Evolutionary conservation across 768 basidiomycete species (phyloP).

Genomic region (Russula earlei): DNA sequence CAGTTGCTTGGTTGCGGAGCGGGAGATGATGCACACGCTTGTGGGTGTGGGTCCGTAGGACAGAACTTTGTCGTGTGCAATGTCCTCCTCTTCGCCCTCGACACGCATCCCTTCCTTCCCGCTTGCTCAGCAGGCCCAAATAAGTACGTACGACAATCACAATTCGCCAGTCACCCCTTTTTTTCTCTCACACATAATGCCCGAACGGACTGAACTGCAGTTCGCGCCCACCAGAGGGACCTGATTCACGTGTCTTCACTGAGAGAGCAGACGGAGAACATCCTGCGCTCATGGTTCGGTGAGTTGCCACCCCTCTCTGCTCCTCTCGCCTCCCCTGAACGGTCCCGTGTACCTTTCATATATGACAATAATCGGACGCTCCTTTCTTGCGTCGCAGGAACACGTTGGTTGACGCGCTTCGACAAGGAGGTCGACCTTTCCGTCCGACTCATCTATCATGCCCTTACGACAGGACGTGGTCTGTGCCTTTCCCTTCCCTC

Average conservation of each 20-base stretch:
- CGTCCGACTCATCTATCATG: conserved; percentile 62
- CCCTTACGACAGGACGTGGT: conserved; percentile 71
- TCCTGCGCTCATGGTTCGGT: conserved; percentile 75
- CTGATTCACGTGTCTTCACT: conserved; percentile 65
- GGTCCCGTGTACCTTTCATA: not conserved
- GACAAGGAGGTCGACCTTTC: conserved; percentile 69
- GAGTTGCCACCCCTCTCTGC: conserved; percentile 17
- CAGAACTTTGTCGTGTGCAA: not conserved
- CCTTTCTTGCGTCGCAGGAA: conserved; percentile 39
- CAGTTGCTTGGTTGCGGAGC: too few species aligned
- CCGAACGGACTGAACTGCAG: conserved; percentile 31
- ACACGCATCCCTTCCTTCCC: conserved; percentile 41
- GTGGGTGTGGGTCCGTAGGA: not conserved
- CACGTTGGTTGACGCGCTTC: conserved; percentile 71
- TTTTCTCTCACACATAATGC: conserved; percentile 2
- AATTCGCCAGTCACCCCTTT: not conserved
- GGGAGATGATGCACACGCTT: too few species aligned
- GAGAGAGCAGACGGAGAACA: conserved; percentile 65
- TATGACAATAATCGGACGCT: not conserved
- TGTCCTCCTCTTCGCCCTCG: not conserved
- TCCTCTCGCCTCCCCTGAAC: not conserved
- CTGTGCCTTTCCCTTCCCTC: conserved; percentile 11
- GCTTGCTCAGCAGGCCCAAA: conserved; percentile 75
- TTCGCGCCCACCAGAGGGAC: conserved; percentile 80
- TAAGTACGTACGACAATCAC: conserved; percentile 43